Base-by-base conservation (phyloP, 2,329 filamentous ascomycete genomes). In the Chrysoporthe austroafricana region DNA sequence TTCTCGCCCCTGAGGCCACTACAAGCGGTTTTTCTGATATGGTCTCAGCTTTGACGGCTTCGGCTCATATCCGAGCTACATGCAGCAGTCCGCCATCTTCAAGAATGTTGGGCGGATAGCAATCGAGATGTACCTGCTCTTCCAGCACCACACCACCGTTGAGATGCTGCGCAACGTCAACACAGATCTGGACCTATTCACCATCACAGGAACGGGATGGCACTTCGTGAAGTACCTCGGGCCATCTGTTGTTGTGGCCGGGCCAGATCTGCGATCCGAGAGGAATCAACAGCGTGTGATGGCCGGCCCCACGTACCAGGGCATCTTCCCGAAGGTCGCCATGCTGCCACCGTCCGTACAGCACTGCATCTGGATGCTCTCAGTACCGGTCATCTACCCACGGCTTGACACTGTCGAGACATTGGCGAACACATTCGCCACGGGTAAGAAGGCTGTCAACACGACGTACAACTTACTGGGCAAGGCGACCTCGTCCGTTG, bases 141-240 rank as follows among this genome's bases (percentile, higher is more conserved):
- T 99, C 84, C 96, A 99, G 76, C 96, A 99, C 76, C 96, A 99
- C 78, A 98, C 96, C 0, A 98, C 95, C 0, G 85, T 96, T 3
- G 96, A 98, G 76, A 92, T 98, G 54, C 87, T 99, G 67, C 91
- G 94, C 63, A 95, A 97, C 73, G 90, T 97, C 67, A 91, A 86
- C 74, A 92, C 92, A 59, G 96, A 99, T 75, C 86, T 90, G 60
- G 96, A 99, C 74, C 87, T 99, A 6, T 99, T 99, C 80, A 98
- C 95, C 1, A 91, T 99, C 66, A 98, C 96, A 0, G 95, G 96
- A n/a, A 91, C 91, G 26, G 96, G 96, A 8, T 99, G 96, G 96
- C 96, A 99, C 79, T 99, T 98, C 78, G 88, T 99, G 79, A 99
- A 99, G 79, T 97, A 92, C 74, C 87, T 99, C 6, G 96, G 96